Conservation (phyloP, 2,329 filamentous ascomycete species). For the Bimuria novae-zelandiae region DNA sequence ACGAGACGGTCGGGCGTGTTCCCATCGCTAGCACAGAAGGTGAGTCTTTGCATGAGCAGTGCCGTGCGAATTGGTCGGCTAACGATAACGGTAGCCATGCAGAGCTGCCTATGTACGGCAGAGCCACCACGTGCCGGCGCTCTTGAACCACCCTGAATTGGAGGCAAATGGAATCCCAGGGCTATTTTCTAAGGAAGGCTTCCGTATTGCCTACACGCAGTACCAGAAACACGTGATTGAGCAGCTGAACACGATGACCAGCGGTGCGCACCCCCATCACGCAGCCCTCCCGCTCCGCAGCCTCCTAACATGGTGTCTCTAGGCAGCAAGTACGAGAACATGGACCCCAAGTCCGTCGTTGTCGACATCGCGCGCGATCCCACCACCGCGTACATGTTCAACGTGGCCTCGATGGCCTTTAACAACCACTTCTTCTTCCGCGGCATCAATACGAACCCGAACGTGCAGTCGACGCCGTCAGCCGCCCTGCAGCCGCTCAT, state of each 20-base stretch:
- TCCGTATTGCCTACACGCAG: conserved; percentile 77
- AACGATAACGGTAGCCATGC: conserved; percentile 34
- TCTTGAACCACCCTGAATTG: conserved; percentile 54
- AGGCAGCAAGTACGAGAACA: conserved; percentile 69
- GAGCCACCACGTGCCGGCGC: conserved; percentile 54
- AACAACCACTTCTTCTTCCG: conserved; percentile 89
- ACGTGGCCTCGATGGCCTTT: conserved; percentile 93
- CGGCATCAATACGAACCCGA: conserved; percentile 48
- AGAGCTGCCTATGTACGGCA: conserved; percentile 24
- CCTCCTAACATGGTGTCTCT: conserved; percentile 3
- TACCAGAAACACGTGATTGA: conserved; percentile 77
- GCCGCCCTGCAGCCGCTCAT: conserved; percentile 65
- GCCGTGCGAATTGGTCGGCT: conserved; percentile 17
- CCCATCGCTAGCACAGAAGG: conserved; percentile 27
- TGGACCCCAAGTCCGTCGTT: conserved; percentile 68
- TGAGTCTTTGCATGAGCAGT: conserved; percentile 18
- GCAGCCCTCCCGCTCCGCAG: conserved; percentile 5
- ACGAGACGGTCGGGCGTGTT: conserved; percentile 35
- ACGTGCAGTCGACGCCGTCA: conserved; percentile 33
- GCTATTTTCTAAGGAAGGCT: conserved; percentile 71
- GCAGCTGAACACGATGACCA: conserved; percentile 74
- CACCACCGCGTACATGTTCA: conserved; percentile 79
- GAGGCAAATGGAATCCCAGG: conserved; percentile 64
- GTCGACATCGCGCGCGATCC: conserved; percentile 80
- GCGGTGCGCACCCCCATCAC: conserved; percentile 58